phyloP scores from a whole-genome alignment of 352 stramenopile genomes.

The Globisporangium cylindrosporum region DNA sequence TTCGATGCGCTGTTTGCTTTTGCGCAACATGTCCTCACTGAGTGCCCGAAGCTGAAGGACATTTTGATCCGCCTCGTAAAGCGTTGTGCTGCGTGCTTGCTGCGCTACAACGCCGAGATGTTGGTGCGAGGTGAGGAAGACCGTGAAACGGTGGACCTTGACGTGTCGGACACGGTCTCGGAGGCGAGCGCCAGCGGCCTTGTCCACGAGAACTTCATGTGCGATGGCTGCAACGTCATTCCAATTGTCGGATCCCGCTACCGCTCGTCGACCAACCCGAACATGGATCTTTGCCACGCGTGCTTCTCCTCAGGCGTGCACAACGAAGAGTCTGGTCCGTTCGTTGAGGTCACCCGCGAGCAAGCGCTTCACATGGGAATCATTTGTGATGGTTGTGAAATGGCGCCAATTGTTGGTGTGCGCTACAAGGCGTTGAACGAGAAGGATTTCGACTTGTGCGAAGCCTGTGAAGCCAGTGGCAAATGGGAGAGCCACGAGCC shows the following conservation, averaged over 20 bases:
- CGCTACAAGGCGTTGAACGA: conserved; percentile 82
- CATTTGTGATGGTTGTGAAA: conserved; percentile 56
- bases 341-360: conserved; percentile 11
- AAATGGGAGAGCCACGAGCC: conserved; percentile 47
- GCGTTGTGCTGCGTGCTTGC: conserved; percentile 29
- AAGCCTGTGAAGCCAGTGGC: conserved; percentile 57
- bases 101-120: conserved; percentile 35
- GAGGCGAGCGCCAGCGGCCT: conserved; percentile 12
- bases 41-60: conserved; percentile 42
- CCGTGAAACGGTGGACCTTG: conserved; percentile 19
- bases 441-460: conserved; percentile 77
- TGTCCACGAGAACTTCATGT: conserved; percentile 29
- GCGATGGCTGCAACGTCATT: conserved; percentile 33
- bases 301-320: conserved; percentile 22
- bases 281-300: conserved; percentile 36
- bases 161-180: conserved; percentile 4
- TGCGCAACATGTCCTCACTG: conserved; percentile 33
- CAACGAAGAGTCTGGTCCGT: conserved; percentile 13
- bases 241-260: conserved; percentile 37
- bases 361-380: conserved; percentile 33
- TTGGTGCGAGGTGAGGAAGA: conserved; percentile 23
- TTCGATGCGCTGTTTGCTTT: conserved; percentile 43
- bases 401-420: conserved; percentile 48
- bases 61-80: conserved; percentile 44
- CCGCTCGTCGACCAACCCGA: conserved; percentile 24